phyloP scores from a whole-genome alignment of 202 grass and related monocot species.

The Hordeum pubiflorum region DNA sequence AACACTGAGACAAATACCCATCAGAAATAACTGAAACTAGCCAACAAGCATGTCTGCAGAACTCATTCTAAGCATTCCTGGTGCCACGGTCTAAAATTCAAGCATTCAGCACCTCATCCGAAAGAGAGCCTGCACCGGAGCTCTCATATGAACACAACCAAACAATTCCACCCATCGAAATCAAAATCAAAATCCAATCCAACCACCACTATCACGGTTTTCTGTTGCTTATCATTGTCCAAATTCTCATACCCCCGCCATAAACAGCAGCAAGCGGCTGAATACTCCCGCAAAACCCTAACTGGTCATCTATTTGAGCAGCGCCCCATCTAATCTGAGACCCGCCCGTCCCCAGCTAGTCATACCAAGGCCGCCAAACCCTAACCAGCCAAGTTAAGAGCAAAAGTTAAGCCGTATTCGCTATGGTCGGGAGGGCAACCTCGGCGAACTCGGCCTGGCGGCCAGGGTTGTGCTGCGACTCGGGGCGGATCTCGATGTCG shows the following conservation, averaged over 20 bases:
- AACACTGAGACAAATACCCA: background rate
- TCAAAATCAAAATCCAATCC: background rate
- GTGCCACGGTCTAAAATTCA: background rate
- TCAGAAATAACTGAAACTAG: constrained; percentile 4
- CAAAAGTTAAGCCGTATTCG: constrained; percentile 23
- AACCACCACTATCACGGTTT: background rate
- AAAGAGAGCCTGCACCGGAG: background rate
- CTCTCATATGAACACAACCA: background rate
- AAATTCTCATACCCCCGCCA: background rate
- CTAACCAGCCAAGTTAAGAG: constrained; percentile 16
- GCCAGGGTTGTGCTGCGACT: constrained; percentile 96
- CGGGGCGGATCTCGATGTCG: constrained; percentile 90
- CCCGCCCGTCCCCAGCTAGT: background rate
- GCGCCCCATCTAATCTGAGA: background rate
- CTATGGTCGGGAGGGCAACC: constrained; percentile 32
- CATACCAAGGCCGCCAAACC: constrained; percentile 21
- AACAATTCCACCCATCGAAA: background rate
- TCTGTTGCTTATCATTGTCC: background rate
- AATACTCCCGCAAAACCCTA: constrained; percentile 19
- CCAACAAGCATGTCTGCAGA: background rate
- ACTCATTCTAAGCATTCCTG: background rate
- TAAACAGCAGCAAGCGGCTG: background rate
- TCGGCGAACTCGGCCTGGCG: constrained; percentile 92
- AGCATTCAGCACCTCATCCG: background rate
- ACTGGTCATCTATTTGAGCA: background rate